phyloP scores from a whole-genome alignment of 2,329 filamentous ascomycete species.

The Penicillium sp. region DNA sequence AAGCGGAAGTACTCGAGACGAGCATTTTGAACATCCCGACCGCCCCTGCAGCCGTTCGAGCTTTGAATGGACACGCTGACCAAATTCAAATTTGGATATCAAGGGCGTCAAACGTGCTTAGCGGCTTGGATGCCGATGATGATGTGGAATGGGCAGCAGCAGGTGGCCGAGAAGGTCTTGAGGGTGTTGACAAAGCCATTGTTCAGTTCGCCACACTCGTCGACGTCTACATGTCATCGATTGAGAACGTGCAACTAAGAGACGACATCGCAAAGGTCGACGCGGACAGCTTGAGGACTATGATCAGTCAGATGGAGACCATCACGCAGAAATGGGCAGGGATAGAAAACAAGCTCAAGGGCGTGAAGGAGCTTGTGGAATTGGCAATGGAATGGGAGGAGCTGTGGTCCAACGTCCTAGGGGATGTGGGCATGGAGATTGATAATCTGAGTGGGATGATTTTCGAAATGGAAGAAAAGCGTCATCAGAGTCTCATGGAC shows the following conservation, averaged over 20 bases:
- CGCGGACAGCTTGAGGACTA: constrained; percentile 64
- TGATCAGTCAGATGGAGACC: constrained; percentile 83
- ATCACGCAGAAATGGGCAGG: constrained; percentile 80
- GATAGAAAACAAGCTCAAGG: constrained; percentile 71
- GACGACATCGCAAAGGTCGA: constrained; percentile 69
- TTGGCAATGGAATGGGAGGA: constrained; percentile 99
- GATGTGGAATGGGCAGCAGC: constrained; percentile 95
- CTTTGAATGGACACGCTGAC: constrained; percentile 79
- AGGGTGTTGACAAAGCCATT: constrained; percentile 64
- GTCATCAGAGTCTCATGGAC: constrained; percentile 69
- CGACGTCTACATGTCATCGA: constrained; percentile 88
- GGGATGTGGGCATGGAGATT: constrained; percentile 86
- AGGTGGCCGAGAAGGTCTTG: constrained; percentile 59
- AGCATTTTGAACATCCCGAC: constrained; percentile 81
- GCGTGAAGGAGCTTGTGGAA: constrained; percentile 84
- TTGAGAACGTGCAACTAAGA: constrained; percentile 80
- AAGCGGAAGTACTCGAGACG: constrained; percentile 75
- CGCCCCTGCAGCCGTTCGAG: constrained; percentile 74
- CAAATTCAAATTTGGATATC: constrained; percentile 92
- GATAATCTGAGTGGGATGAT: constrained; percentile 74
- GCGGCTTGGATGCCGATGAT: constrained; percentile 86
- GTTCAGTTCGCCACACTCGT: constrained; percentile 81
- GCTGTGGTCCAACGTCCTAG: constrained; percentile 87
- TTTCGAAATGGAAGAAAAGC: constrained; percentile 96
- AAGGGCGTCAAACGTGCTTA: constrained; percentile 84